Percentiles rank a stretch among this genome's conserved stretches.
These are phyloP conservation scores for Rhododendron kiyosumense DNA, from an alignment of 148 eudicot genomes.

Conservation along the genomic window DNA sequence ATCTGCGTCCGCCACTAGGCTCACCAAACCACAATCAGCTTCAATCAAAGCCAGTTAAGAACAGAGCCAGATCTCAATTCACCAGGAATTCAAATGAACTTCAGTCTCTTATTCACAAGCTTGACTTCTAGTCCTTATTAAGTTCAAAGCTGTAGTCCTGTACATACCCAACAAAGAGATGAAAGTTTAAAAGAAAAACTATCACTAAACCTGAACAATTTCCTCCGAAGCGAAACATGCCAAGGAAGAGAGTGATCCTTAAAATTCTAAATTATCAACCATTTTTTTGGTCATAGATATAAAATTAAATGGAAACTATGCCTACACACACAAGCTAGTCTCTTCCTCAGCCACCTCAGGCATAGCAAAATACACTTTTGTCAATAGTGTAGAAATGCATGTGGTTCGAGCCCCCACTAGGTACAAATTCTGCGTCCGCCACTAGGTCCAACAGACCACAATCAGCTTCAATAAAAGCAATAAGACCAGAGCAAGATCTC, in stretches of 20 bases:
- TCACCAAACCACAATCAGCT: neutral
- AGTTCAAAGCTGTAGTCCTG: neutral
- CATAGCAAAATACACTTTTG: neutral
- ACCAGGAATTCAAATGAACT: neutral
- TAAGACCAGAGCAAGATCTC: neutral
- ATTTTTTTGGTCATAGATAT: no score
- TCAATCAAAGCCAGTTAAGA: neutral
- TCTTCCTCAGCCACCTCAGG: neutral
- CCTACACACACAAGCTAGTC: neutral
- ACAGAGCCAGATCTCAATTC: neutral
- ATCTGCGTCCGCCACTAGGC: neutral
- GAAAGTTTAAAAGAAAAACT: neutral
- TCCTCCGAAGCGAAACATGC: slow-evolving; percentile 88
- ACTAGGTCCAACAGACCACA: neutral
- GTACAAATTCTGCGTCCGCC: neutral
- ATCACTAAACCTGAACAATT: slow-evolving; percentile 82
- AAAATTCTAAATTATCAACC: neutral
- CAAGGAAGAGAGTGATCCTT: slow-evolving; percentile 73
- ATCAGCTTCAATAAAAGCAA: neutral
- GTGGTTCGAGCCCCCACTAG: neutral
- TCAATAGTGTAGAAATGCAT: neutral
- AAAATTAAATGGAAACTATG: neutral
- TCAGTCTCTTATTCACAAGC: neutral
- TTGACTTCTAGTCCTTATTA: neutral
- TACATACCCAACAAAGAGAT: slow-evolving; percentile 1